Base-by-base conservation (phyloP, 108 stramenopile species). In the Pelagomonas calceolata region DNA sequence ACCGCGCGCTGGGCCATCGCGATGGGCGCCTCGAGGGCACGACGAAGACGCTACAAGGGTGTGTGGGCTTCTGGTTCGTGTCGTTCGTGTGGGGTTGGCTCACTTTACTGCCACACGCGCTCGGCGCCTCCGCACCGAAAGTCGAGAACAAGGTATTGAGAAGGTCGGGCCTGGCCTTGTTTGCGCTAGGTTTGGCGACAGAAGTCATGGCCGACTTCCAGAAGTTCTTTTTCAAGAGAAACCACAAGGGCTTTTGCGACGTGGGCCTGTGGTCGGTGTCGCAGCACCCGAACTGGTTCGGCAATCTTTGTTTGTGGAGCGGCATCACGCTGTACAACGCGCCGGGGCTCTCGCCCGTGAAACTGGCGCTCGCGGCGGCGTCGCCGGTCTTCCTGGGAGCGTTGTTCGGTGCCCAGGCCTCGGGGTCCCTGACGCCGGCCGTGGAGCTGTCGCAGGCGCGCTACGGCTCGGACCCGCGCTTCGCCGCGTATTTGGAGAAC, bases 271-370 rank as follows among this genome's bases (percentile, higher is more conserved):
- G 91, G 91, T 67, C 79, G 30, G 72, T 86, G 30, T 84, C 84
- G 33, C 91, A 91, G 73, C 91, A 91, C 81, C 91, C 91, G 5
- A 91, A 91, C 73, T 89, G 81, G 66, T 85, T 87, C 72, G 91
- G 91, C 0, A 89, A 91, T 70, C 65, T 91, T 15, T 32, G 85
- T 26, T 63, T 91, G 32, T 91, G 88, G 88, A 76, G 63, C 65
- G 91, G 91, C 63, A 85, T 91, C 35, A 78, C 86, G 37, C 31
- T 88, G 0, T 81, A 87, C 79, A 91, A 91, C 83, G 65, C 78
- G 32, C 84, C 86, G 18, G 77, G 10, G 14, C 44, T 45, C 44
- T 10, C 44, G 10, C 44, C 44, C 44, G 16, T 16, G 14, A 15
- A 10, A 21, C 39, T 88, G 66, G 51, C 68, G 0, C 21, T 88